phyloP scores from a whole-genome alignment of 352 stramenopile species.

The Phytophthora citrophthora region DNA sequence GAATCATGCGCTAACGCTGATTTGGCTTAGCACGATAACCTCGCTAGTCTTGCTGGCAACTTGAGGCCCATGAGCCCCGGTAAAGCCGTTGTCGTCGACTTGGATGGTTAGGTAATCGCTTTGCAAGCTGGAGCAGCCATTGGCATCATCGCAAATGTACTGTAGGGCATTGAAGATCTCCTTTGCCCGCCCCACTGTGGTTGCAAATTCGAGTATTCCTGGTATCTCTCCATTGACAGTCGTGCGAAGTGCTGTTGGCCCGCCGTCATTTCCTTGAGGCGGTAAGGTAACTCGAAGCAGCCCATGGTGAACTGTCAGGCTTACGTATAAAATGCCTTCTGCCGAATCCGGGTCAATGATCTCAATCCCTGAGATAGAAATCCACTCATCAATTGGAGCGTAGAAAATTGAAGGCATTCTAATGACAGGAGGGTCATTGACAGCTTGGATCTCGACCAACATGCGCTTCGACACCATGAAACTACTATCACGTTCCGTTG shows the following conservation, averaged over 20 bases:
- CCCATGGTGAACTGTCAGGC: constrained; percentile 41
- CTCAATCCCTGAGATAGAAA: constrained; percentile 18
- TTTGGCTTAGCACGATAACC: constrained; percentile 25
- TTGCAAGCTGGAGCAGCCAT: constrained; percentile 35
- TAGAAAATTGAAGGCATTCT: constrained; percentile 37
- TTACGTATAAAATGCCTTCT: constrained; percentile 49
- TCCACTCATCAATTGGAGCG: constrained; percentile 41
- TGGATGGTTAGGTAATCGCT: constrained; percentile 49
- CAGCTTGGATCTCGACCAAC: constrained; percentile 43
- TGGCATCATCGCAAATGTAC: constrained; percentile 38
- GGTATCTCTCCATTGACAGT: constrained; percentile 2
- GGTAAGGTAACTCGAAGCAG: constrained; percentile 34
- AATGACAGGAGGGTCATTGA: constrained; percentile 54
- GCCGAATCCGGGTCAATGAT: constrained; percentile 56
- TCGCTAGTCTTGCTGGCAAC: constrained; percentile 26
- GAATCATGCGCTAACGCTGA: neutral
- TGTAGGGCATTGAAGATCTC: constrained; percentile 39
- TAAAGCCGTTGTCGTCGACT: constrained; percentile 70
- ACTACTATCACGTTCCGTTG: constrained; percentile 14
- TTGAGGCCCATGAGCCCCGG: constrained; percentile 39
- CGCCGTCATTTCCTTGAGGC: neutral
- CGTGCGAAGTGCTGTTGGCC: constrained; percentile 12
- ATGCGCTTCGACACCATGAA: constrained; percentile 47
- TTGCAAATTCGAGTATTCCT: constrained; percentile 48
- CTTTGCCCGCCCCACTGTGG: constrained; percentile 17